phyloP scores from a whole-genome alignment of 148 eudicot species.

The Camellia granthamiana region DNA sequence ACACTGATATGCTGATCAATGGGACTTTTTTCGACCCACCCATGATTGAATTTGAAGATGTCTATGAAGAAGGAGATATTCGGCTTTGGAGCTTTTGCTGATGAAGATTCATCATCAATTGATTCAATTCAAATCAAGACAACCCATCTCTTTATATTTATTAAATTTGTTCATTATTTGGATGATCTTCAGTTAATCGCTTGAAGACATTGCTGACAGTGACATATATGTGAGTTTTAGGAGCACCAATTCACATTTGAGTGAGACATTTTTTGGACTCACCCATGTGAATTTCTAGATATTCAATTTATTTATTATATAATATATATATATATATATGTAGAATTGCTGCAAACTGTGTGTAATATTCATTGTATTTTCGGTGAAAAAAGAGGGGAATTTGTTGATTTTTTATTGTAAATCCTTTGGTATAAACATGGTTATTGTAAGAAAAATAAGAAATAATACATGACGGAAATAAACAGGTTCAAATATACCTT shows the following conservation, averaged over 20 bases:
- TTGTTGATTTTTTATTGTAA: too few species aligned
- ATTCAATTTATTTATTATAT: neutral
- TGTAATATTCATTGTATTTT: neutral
- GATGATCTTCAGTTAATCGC: constrained; percentile 34
- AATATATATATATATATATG: neutral
- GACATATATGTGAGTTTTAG: constrained; percentile 13
- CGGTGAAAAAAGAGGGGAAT: too few species aligned
- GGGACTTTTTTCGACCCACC: constrained; percentile 52
- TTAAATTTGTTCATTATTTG: neutral
- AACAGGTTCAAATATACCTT: too few species aligned
- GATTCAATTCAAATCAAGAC: neutral
- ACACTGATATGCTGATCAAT: constrained; percentile 42
- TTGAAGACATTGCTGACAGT: constrained; percentile 53
- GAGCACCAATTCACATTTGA: constrained; percentile 20
- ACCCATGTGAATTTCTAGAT: constrained; percentile 24
- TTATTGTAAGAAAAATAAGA: too few species aligned
- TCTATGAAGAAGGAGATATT: constrained; percentile 65
- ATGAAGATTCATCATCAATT: neutral
- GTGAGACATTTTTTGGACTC: constrained; percentile 31
- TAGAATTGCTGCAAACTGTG: constrained; percentile 10
- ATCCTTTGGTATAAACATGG: too few species aligned
- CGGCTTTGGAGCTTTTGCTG: constrained; percentile 71
- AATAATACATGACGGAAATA: too few species aligned
- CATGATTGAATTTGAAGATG: constrained; percentile 43
- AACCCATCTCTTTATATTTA: too few species aligned